Conservation (phyloP, 106 monocot species). For the Allium sativum region DNA sequence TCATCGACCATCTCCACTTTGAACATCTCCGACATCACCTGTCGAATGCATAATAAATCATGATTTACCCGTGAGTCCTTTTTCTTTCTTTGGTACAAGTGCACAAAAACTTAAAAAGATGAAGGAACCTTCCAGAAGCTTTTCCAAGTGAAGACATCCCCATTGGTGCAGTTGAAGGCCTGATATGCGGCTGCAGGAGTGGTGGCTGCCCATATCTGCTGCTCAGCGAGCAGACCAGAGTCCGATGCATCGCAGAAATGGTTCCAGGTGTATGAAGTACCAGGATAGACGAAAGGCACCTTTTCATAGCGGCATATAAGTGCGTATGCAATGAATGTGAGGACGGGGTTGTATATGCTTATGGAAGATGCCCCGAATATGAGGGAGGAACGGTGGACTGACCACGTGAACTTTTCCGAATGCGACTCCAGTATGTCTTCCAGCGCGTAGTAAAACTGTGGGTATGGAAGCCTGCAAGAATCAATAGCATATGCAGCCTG, state of each 20-base stretch:
- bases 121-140: constrained; percentile 3
- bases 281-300: neutral
- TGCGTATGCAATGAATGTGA: neutral
- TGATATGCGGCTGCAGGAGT: neutral
- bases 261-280: constrained; percentile 1
- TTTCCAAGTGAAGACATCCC: constrained; percentile 5
- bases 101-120: neutral
- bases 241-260: constrained; percentile 8
- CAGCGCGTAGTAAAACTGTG: constrained; percentile 9
- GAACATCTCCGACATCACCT: constrained; percentile 6
- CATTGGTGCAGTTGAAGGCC: constrained; percentile 8
- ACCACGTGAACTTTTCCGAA: neutral
- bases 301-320: neutral
- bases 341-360: neutral
- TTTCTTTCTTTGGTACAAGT: too few species aligned
- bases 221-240: neutral
- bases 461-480: neutral
- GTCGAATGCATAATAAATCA: neutral
- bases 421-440: constrained; percentile 6
- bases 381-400: constrained; percentile 7
- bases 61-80: neutral
- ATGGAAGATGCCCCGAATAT: constrained; percentile 1
- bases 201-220: constrained; percentile 2
- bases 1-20: neutral
- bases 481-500: too few species aligned